Conservation (phyloP, 106 monocot species). For the Narthecium ossifragum region DNA sequence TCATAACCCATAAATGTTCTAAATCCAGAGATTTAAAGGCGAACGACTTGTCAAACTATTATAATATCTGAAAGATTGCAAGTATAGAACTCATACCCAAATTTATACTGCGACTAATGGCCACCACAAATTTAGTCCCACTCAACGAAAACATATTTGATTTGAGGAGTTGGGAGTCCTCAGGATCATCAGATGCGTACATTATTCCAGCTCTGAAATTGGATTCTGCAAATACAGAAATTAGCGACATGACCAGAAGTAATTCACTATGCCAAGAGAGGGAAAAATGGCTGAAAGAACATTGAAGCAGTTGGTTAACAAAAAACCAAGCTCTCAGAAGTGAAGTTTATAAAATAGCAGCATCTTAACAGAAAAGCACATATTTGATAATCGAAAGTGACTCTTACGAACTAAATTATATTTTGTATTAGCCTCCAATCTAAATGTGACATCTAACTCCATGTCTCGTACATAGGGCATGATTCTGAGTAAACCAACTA, state of each 20-base stretch:
- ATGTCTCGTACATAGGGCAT: too few relatives aligned
- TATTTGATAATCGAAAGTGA: background rate
- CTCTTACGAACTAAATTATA: background rate
- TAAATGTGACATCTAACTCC: too few relatives aligned
- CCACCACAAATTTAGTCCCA: conserved; percentile 63
- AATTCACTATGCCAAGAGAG: background rate
- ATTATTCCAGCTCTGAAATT: conserved; percentile 95
- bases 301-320: background rate
- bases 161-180: conserved; percentile 37
- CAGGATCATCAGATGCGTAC: conserved; percentile 50
- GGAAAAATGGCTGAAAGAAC: too few relatives aligned
- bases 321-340: background rate
- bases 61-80: background rate
- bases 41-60: too few relatives aligned
- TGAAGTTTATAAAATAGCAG: too few relatives aligned
- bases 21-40: too few relatives aligned
- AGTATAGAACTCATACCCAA: conserved; percentile 43
- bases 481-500: too few relatives aligned
- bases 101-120: conserved; percentile 72
- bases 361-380: too few relatives aligned
- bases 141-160: conserved; percentile 86
- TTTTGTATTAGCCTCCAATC: background rate
- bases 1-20: too few relatives aligned
- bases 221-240: conserved; percentile 48
- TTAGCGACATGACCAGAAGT: conserved; percentile 26